These are phyloP conservation scores for Davidsoniella australis DNA, from an alignment of 2,329 filamentous ascomycete genomes.

Conservation along the genomic window DNA sequence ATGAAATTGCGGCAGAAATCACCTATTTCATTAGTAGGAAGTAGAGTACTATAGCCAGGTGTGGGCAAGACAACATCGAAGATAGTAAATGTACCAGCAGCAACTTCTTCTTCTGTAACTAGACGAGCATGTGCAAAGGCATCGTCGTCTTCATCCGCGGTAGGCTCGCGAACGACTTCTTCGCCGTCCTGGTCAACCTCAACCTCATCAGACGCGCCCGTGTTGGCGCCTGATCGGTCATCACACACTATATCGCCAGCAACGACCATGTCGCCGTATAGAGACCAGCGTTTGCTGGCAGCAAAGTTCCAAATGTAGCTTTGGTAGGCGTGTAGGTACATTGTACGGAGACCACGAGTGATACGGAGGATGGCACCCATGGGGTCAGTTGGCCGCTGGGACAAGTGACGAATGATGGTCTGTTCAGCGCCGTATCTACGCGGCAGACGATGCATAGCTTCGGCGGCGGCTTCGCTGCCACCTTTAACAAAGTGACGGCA, in stretches of 20 bases:
- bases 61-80: conserved; percentile 81
- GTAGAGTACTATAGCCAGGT: conserved; percentile 81
- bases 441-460: conserved; percentile 54
- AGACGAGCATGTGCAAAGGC: conserved; percentile 43
- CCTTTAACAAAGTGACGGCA: conserved; percentile 49
- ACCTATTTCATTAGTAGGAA: conserved; percentile 71
- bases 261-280: conserved; percentile 56
- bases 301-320: conserved; percentile 86
- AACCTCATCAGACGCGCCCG: conserved; percentile 22
- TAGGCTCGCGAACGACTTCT: conserved; percentile 42
- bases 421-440: conserved; percentile 67
- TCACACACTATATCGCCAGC: conserved; percentile 69
- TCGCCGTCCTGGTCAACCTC: conserved; percentile 29
- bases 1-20: conserved; percentile 77
- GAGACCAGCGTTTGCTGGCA: conserved; percentile 62
- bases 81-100: conserved; percentile 59
- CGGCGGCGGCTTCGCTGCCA: conserved; percentile 37
- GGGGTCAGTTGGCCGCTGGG: conserved; percentile 47
- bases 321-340: conserved; percentile 97
- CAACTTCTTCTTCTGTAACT: conserved; percentile 61
- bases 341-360: conserved; percentile 64
- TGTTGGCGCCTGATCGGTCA: conserved; percentile 18
- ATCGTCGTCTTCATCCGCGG: conserved; percentile 27
- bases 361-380: conserved; percentile 68
- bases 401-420: conserved; percentile 62